phyloP scores from a whole-genome alignment of 164 flowering plant genomes.

The Houttuynia cordata region DNA sequence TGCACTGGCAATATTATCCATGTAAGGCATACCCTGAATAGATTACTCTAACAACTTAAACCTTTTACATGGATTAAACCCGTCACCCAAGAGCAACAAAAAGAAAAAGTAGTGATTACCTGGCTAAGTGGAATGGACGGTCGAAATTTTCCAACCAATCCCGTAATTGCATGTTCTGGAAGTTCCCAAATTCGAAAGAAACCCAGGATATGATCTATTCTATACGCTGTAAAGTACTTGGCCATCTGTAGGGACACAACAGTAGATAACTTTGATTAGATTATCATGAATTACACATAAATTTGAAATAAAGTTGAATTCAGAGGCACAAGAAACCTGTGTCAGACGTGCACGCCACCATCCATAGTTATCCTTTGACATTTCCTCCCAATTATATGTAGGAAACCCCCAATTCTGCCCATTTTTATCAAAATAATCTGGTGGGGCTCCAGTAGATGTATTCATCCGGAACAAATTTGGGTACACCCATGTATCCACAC shows the following conservation, averaged over 20 bases:
- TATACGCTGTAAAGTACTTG: slow-evolving; percentile 90
- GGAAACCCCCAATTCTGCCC: slow-evolving; percentile 99
- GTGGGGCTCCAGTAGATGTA: slow-evolving; percentile 93
- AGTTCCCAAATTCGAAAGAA: slow-evolving; percentile 99
- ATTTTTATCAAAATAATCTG: slow-evolving; percentile 90
- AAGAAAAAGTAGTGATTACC: slow-evolving; percentile 23
- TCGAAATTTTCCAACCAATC: slow-evolving; percentile 83
- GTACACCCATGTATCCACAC: slow-evolving; percentile 97
- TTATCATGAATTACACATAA: neutral
- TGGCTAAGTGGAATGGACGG: slow-evolving; percentile 94
- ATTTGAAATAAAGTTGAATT: neutral
- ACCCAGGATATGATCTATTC: slow-evolving; percentile 94
- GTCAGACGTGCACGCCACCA: slow-evolving; percentile 97
- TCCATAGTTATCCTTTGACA: slow-evolving; percentile 91
- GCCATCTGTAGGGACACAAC: slow-evolving; percentile 50
- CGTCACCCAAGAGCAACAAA: neutral
- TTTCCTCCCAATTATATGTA: slow-evolving; percentile 96
- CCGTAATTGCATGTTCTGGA: slow-evolving; percentile 88
- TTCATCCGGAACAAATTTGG: slow-evolving; percentile 91
- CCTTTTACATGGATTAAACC: neutral
- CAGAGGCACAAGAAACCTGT: slow-evolving; percentile 38
- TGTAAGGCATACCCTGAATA: too few species aligned
- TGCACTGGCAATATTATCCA: too few species aligned
- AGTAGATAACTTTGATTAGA: slow-evolving; percentile 1
- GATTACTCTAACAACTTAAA: too few species aligned